Percentiles rank a stretch among this genome's conserved stretches.
phyloP scores from a whole-genome alignment of 179 eudicot genomes.

The Silene noctiflora region DNA sequence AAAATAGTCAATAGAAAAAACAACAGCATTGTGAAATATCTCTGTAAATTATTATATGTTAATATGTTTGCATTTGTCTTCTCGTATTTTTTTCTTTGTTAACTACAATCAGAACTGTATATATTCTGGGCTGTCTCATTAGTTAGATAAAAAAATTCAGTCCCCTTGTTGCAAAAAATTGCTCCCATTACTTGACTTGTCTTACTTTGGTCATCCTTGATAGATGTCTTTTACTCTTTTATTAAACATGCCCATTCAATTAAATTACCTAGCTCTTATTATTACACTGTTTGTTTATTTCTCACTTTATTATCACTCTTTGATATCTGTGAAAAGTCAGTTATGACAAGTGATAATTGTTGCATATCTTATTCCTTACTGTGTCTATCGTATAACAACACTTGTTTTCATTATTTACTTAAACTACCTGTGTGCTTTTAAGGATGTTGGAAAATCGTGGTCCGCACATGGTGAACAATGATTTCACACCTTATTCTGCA shows the following conservation, averaged over 20 bases:
- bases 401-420: neutral
- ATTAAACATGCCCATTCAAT: neutral
- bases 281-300: neutral
- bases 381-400: neutral
- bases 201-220: neutral
- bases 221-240: neutral
- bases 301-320: neutral
- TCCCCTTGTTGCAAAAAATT: too few species aligned
- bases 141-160: neutral
- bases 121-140: neutral
- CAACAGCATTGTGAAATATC: too few species aligned
- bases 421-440: slow-evolving; percentile 25
- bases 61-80: neutral
- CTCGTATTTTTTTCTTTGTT: neutral
- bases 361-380: neutral
- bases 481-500: slow-evolving; percentile 91
- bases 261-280: neutral
- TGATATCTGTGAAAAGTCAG: neutral
- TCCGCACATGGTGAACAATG: slow-evolving; percentile 96
- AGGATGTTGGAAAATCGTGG: slow-evolving; percentile 99
- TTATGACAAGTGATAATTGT: neutral
- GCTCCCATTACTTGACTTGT: neutral
- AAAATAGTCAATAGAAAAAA: too few species aligned
- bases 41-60: too few species aligned
- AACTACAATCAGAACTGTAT: neutral